Evolutionary conservation across 2,329 filamentous ascomycete species (phyloP).

Genomic region (Penicillium italicum): DNA sequence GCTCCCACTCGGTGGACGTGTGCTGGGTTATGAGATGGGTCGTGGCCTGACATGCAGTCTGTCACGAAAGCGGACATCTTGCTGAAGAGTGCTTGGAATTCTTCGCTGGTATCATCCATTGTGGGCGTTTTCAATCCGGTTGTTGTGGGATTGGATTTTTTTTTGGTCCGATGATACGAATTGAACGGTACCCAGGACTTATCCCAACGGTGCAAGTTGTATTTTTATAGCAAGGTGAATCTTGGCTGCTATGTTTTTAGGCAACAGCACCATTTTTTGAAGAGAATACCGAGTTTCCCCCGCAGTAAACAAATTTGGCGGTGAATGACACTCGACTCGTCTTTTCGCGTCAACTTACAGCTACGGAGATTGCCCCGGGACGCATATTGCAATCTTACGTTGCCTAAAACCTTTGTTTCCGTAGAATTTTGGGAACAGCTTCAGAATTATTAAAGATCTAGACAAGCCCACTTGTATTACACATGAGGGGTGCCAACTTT

Average conservation of each 20-base stretch:
- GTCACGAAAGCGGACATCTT: conserved; percentile 61
- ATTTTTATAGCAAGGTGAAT: background rate
- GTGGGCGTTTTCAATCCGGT: background rate
- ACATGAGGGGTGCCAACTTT: background rate
- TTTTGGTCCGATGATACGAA: background rate
- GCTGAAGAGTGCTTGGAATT: conserved; percentile 49
- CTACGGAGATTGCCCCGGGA: background rate
- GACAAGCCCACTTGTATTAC: background rate
- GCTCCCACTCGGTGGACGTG: conserved; percentile 77
- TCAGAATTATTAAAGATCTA: background rate
- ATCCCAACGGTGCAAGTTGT: background rate
- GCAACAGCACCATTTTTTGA: background rate
- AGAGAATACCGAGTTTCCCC: background rate
- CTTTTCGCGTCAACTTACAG: background rate
- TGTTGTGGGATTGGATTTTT: background rate
- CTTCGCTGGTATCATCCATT: conserved; percentile 16
- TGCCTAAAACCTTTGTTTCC: no score
- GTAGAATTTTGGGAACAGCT: background rate
- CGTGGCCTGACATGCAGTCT: conserved; percentile 69
- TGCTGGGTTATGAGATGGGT: conserved; percentile 82
- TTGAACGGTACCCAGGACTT: background rate
- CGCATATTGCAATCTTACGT: background rate
- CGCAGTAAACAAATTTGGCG: conserved; percentile 16
- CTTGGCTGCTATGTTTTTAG: background rate
- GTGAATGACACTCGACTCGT: conserved; percentile 5